Evolutionary conservation across 768 basidiomycete species (phyloP).

Genomic region (Lactarius hengduanensis): DNA sequence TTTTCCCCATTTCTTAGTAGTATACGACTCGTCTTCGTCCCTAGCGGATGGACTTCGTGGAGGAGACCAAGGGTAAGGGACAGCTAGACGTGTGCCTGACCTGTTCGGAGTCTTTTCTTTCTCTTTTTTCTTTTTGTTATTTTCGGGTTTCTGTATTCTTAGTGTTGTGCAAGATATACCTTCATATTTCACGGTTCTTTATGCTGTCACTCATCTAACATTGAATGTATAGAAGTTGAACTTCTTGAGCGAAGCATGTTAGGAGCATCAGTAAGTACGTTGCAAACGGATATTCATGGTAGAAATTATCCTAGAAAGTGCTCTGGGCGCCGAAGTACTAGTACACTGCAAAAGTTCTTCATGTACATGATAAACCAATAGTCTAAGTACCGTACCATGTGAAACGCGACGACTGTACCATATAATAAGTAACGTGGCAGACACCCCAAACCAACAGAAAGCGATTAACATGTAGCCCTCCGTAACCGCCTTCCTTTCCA

Average conservation of each 20-base stretch:
- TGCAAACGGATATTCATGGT: no score
- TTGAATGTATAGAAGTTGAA: neutral
- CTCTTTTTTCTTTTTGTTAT: neutral
- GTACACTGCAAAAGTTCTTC: no score
- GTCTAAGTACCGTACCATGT: neutral
- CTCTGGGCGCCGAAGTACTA: no score
- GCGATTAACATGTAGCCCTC: neutral
- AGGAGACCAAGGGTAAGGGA: conserved; percentile 21
- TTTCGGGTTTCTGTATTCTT: conserved; percentile 13
- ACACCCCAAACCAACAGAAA: neutral
- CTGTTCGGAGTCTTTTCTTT: neutral
- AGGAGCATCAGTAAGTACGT: neutral
- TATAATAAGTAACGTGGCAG: neutral
- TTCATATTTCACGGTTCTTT: neutral
- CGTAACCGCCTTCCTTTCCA: conserved; percentile 20
- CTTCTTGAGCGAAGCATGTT: neutral
- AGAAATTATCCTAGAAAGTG: no score
- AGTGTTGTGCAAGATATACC: conserved; percentile 5
- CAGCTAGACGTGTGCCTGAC: neutral
- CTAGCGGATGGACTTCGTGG: conserved; percentile 27
- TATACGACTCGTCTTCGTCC: conserved; percentile 26
- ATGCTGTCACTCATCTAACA: neutral
- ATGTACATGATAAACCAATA: no score
- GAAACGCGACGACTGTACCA: neutral
- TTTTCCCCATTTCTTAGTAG: conserved; percentile 7